Conservation (phyloP, 2,329 filamentous ascomycete species). For the Byssothecium circinans region DNA sequence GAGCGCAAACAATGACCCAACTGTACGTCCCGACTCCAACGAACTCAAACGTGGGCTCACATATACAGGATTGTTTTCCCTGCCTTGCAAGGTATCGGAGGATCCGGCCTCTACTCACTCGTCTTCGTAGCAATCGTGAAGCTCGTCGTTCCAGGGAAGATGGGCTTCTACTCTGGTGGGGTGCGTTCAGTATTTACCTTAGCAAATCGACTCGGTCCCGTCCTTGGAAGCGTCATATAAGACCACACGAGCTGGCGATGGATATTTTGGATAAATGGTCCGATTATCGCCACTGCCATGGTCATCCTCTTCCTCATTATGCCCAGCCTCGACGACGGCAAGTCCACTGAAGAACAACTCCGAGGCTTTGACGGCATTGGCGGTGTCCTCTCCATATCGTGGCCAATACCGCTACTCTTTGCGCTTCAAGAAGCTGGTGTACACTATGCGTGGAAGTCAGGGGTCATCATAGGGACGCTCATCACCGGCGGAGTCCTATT, state of each 20-base stretch:
- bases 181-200: constrained; percentile 45
- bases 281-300: constrained; percentile 26
- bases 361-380: constrained; percentile 31
- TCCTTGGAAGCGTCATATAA: constrained; percentile 50
- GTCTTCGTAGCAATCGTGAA: constrained; percentile 39
- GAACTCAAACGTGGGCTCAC: constrained; percentile 7
- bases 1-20: constrained; percentile 32
- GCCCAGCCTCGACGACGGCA: constrained; percentile 27
- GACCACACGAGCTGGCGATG: constrained; percentile 48
- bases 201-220: constrained; percentile 47
- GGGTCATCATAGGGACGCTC: constrained; percentile 33
- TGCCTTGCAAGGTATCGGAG: constrained; percentile 50
- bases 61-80: constrained; percentile 39
- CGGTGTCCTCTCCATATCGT: constrained; percentile 31
- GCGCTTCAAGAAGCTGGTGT: constrained; percentile 36
- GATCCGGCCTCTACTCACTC: constrained; percentile 52
- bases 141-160: constrained; percentile 30
- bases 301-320: constrained; percentile 29
- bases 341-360: constrained; percentile 30
- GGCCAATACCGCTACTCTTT: constrained; percentile 38
- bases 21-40: constrained; percentile 20
- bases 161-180: constrained; percentile 39
- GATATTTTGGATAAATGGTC: constrained; percentile 52
- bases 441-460: constrained; percentile 27
- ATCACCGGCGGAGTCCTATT: constrained; percentile 27